Conservation (phyloP, 495 filamentous ascomycete genomes). For the Aspergillus coremiiformis region DNA sequence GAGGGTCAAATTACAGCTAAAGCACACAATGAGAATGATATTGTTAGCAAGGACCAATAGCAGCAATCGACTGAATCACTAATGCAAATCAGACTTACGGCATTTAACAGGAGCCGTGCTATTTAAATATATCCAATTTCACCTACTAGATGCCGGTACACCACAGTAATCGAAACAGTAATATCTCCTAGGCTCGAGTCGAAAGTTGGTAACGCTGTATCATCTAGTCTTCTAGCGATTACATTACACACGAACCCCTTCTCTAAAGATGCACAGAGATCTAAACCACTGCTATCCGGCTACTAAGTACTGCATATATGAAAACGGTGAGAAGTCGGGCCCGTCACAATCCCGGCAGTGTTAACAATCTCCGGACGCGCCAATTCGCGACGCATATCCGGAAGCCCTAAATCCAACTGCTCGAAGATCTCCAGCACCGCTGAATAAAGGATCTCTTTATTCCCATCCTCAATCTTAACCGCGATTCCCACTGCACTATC, state of each 20-base stretch:
- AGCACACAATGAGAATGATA: background rate
- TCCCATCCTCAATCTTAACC: slow-evolving; percentile 38
- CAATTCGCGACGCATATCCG: slow-evolving; percentile 13
- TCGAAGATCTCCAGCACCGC: slow-evolving; percentile 32
- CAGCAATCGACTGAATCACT: background rate
- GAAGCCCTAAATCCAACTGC: slow-evolving; percentile 25
- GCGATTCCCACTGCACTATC: slow-evolving; percentile 29
- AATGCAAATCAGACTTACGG: background rate
- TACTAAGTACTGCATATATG: too few species aligned
- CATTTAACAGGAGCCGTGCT: background rate
- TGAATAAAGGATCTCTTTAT: slow-evolving; percentile 26
- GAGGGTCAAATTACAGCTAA: background rate
- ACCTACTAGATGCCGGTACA: background rate
- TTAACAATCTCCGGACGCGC: slow-evolving; percentile 22
- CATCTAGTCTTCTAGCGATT: too few species aligned
- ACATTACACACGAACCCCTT: too few species aligned
- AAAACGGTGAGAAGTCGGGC: slow-evolving; percentile 2
- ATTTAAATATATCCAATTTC: background rate
- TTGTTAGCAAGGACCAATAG: background rate
- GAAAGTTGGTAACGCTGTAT: background rate
- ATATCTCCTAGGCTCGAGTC: background rate
- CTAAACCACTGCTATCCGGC: too few species aligned
- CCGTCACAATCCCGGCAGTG: slow-evolving; percentile 30
- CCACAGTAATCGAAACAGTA: too few species aligned
- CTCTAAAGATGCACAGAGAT: too few species aligned